phyloP scores from a whole-genome alignment of 768 basidiomycete genomes.

The Cystofilobasidium capitatum region DNA sequence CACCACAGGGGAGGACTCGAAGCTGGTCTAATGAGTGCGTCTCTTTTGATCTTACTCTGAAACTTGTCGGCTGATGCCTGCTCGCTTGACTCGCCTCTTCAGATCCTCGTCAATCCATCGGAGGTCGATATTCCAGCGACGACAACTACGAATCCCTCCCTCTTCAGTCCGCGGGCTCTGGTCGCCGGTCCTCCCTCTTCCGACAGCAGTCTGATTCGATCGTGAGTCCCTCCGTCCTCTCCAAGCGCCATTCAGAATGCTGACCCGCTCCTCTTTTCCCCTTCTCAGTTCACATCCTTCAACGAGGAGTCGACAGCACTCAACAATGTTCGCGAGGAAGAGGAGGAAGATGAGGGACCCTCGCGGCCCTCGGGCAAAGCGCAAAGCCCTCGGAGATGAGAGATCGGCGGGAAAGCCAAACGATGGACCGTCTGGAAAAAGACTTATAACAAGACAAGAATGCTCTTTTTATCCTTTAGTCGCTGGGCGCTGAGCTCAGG shows the following conservation, averaged over 20 bases:
- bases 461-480: too few species aligned
- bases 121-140: conserved; percentile 71
- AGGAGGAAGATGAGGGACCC: conserved; percentile 52
- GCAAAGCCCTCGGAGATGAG: not conserved
- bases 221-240: conserved; percentile 7
- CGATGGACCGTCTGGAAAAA: too few species aligned
- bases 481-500: too few species aligned
- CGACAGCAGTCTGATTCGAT: conserved; percentile 48
- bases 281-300: conserved; percentile 65
- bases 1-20: conserved; percentile 36
- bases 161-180: conserved; percentile 46
- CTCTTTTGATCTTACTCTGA: not conserved
- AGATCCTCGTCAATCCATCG: conserved; percentile 66
- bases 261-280: not conserved
- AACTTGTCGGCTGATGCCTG: not conserved
- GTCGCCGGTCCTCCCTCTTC: conserved; percentile 57
- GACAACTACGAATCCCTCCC: conserved; percentile 33
- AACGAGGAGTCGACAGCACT: conserved; percentile 54
- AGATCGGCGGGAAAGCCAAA: not conserved
- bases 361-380: conserved; percentile 29
- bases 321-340: conserved; percentile 56
- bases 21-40: conserved; percentile 40
- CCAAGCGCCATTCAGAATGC: not conserved
- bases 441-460: too few species aligned
- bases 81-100: not conserved